A percentile compares a stretch with the other conserved stretches of the same genome.
Conservation (phyloP, 805 yeast genomes). For the Helenozyma rhizophorensis region DNA sequence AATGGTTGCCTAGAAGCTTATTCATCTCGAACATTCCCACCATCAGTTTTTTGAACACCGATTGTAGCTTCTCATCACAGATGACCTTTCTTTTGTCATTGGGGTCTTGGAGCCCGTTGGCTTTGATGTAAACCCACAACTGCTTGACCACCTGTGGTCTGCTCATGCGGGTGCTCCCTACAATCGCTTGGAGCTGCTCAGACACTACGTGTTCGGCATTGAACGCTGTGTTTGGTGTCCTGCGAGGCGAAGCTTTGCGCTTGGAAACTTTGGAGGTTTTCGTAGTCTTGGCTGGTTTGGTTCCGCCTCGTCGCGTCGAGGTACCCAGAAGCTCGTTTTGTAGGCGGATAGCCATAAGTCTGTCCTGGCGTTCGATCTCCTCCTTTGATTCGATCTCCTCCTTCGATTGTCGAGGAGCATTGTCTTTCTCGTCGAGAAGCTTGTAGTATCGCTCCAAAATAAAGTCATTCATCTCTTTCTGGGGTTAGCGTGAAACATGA, state of each 20-base stretch:
- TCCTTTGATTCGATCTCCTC: conserved; percentile 17
- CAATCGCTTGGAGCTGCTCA: conserved; percentile 45
- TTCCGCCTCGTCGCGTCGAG: conserved; percentile 11
- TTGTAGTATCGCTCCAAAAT: conserved; percentile 56
- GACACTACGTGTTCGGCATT: conserved; percentile 47
- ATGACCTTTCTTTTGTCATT: conserved; percentile 58
- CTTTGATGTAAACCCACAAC: conserved; percentile 69
- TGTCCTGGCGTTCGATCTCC: conserved; percentile 45
- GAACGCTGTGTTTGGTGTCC: conserved; percentile 31
- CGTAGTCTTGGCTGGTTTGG: conserved; percentile 1
- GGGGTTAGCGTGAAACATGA: conserved; percentile 8
- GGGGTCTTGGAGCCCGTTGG: conserved; percentile 60
- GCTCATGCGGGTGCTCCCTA: conserved; percentile 43
- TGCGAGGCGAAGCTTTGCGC: conserved; percentile 2
- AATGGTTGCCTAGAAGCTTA: conserved; percentile 49
- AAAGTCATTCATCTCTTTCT: conserved; percentile 55
- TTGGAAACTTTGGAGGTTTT: conserved; percentile 14
- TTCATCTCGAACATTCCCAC: conserved; percentile 58
- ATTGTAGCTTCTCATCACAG: conserved; percentile 55
- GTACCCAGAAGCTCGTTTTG: conserved; percentile 21
- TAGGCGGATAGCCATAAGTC: conserved; percentile 46
- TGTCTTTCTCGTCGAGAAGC: conserved; percentile 36
- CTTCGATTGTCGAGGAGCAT: too few relatives aligned
- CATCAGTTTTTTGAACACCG: conserved; percentile 54
- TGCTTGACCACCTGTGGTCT: conserved; percentile 68